phyloP scores from a whole-genome alignment of 192 early-diverging fungal genomes.

The Diversispora eburnea region DNA sequence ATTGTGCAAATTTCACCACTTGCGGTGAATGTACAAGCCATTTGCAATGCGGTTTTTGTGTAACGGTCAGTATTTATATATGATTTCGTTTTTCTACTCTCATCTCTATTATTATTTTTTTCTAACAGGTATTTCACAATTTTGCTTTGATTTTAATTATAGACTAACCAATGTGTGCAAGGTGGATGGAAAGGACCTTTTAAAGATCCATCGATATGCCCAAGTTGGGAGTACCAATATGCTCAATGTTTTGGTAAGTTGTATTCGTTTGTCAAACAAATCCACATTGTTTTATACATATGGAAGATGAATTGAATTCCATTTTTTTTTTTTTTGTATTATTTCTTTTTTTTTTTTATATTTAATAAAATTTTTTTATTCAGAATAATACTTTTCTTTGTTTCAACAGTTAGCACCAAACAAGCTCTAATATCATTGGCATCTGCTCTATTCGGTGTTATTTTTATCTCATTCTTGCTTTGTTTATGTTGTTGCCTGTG shows the following conservation, averaged over 20 bases:
- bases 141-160: background rate
- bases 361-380: background rate
- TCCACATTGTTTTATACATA: background rate
- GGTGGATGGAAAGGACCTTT: conserved; percentile 22
- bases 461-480: conserved; percentile 1
- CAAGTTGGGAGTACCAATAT: conserved; percentile 25
- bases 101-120: background rate
- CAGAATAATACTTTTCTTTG: background rate
- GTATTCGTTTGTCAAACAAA: background rate
- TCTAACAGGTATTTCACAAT: background rate
- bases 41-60: conserved; percentile 28
- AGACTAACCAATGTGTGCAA: conserved; percentile 20
- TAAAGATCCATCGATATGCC: background rate
- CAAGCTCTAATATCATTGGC: conserved; percentile 23
- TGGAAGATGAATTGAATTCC: background rate
- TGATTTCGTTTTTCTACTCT: background rate
- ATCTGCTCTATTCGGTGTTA: conserved; percentile 19
- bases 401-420: conserved; percentile 13
- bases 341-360: background rate
- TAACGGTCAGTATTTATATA: background rate
- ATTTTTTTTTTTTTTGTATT: background rate
- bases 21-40: conserved; percentile 25
- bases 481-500: conserved; percentile 30
- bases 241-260: conserved; percentile 30
- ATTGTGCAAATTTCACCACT: background rate